Conservation (phyloP, 768 basidiomycete species). For the Ephemerocybe angulata region DNA sequence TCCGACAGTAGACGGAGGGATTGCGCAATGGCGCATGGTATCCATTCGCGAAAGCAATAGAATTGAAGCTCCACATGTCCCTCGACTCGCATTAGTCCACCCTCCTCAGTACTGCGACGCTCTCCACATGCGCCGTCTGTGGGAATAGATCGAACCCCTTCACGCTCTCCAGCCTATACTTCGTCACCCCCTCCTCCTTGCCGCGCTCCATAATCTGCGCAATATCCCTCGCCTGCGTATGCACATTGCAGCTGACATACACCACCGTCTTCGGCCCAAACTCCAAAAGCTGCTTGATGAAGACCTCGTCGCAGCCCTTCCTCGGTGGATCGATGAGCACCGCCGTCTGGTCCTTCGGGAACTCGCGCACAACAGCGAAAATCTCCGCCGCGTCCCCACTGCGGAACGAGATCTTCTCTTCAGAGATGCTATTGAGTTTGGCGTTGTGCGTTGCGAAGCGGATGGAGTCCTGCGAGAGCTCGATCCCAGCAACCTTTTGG, state of each 20-base stretch:
- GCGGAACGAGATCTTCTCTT: conserved; percentile 60
- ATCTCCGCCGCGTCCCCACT: conserved; percentile 86
- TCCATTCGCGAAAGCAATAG: too few relatives aligned
- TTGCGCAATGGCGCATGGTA: too few relatives aligned
- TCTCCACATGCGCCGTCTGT: conserved; percentile 93
- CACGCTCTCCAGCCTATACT: conserved; percentile 78
- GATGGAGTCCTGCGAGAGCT: conserved; percentile 74
- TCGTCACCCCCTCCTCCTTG: conserved; percentile 34
- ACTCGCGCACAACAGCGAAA: conserved; percentile 62
- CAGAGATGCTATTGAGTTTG: conserved; percentile 53
- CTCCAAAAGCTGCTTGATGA: conserved; percentile 69
- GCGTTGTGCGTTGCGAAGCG: conserved; percentile 65
- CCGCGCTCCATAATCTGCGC: conserved; percentile 57
- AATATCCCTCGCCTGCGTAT: conserved; percentile 87
- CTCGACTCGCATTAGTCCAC: background rate
- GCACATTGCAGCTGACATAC: conserved; percentile 95
- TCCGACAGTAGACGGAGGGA: too few relatives aligned
- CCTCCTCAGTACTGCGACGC: conserved; percentile 49
- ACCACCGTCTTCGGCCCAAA: conserved; percentile 71
- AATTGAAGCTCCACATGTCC: background rate
- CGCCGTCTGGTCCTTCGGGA: conserved; percentile 63
- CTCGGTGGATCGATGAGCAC: conserved; percentile 88
- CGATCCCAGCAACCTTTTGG: conserved; percentile 78
- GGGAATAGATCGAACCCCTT: conserved; percentile 94
- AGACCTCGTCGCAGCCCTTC: conserved; percentile 85